phyloP scores from a whole-genome alignment of 1,139 yeast genomes.

The Saccharomyces hybrid region DNA sequence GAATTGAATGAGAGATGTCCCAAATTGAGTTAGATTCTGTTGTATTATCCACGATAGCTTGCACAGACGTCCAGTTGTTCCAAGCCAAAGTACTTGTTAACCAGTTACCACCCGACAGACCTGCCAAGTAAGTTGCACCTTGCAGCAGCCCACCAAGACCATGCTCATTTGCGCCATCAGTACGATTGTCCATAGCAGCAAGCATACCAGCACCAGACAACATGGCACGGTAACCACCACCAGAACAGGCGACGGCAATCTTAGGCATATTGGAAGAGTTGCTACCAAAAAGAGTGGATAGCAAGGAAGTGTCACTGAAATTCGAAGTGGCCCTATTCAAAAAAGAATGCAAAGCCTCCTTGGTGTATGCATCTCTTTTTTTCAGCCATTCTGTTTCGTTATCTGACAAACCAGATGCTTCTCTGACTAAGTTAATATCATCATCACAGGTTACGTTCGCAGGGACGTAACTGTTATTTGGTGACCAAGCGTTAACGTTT shows the following conservation, averaged over 20 bases:
- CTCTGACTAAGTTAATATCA: constrained; percentile 33
- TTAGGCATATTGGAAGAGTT: constrained; percentile 15
- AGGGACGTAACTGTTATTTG: constrained; percentile 59
- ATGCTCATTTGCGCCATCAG: constrained; percentile 45
- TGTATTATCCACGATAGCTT: constrained; percentile 40
- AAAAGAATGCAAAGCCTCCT: constrained; percentile 48
- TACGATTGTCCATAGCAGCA: constrained; percentile 69
- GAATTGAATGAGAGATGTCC: constrained; percentile 56
- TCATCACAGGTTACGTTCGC: constrained; percentile 52
- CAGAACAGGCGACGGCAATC: constrained; percentile 73
- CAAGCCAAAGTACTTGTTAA: constrained; percentile 62
- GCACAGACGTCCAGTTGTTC: constrained; percentile 75
- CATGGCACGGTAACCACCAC: constrained; percentile 94
- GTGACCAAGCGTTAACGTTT: constrained; percentile 47
- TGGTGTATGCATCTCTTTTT: constrained; percentile 47
- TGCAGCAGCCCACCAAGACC: constrained; percentile 79
- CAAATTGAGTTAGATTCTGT: constrained; percentile 49
- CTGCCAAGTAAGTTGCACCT: constrained; percentile 63
- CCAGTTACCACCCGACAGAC: constrained; percentile 42
- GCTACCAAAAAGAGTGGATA: constrained; percentile 1
- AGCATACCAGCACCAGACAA: constrained; percentile 76
- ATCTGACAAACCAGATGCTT: constrained; percentile 31
- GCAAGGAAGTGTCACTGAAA: constrained; percentile 34
- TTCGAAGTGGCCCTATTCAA: constrained; percentile 51
- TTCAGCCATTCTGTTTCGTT: constrained; percentile 34